phyloP scores from a whole-genome alignment of 176 grass and related monocot species.

The Typha latifolia region DNA sequence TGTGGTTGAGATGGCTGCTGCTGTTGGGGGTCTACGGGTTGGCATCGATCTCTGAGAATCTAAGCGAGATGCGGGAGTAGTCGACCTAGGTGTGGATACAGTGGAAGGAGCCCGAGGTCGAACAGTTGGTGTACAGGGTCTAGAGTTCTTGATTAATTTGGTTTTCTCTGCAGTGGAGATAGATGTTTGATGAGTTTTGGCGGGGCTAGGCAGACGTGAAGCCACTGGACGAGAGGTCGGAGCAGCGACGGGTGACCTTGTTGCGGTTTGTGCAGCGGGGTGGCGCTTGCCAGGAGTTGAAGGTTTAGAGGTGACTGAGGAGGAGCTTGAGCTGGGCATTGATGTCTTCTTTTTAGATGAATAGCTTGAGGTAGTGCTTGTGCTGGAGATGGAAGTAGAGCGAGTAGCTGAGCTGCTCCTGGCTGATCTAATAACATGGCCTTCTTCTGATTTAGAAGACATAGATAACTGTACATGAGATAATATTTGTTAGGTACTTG shows the following conservation, averaged over 20 bases:
- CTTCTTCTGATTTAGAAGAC: slow-evolving; percentile 1
- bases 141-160: too few relatives aligned
- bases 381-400: background rate
- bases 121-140: background rate
- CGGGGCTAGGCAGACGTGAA: background rate
- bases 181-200: background rate
- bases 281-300: background rate
- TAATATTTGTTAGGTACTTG: background rate
- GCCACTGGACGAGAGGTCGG: background rate
- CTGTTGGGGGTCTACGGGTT: background rate
- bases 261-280: too few relatives aligned
- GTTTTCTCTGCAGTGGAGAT: background rate
- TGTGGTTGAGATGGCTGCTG: too few relatives aligned
- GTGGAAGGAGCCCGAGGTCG: background rate
- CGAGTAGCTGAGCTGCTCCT: background rate
- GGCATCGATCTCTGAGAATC: slow-evolving; percentile 13
- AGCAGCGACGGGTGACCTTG: background rate
- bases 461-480: slow-evolving; percentile 8
- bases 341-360: slow-evolving; percentile 5
- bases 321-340: slow-evolving; percentile 10
- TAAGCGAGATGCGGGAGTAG: background rate
- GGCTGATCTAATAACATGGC: background rate
- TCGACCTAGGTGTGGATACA: background rate
- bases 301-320: slow-evolving; percentile 18
- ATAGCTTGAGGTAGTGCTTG: background rate